A percentile compares a stretch with the other conserved stretches of the same genome.
phyloP scores from a whole-genome alignment of 2,329 filamentous ascomycete genomes.

The Cladosporium sp. region DNA sequence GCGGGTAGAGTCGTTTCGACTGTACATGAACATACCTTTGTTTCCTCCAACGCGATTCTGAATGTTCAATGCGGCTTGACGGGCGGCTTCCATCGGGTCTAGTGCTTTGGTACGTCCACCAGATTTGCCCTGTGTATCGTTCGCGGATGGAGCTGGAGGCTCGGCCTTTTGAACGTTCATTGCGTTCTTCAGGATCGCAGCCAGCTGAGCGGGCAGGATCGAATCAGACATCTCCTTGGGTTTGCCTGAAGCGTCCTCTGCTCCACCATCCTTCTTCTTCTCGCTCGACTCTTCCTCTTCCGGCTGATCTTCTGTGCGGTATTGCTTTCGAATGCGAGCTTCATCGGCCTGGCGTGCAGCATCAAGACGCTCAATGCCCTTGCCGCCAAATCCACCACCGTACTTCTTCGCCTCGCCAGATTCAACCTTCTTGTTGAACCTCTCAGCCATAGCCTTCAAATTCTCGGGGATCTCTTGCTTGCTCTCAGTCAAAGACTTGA shows the following conservation, averaged over 20 bases:
- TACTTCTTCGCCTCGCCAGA: conserved; percentile 80
- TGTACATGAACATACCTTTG: conserved; percentile 50
- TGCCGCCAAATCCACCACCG: conserved; percentile 86
- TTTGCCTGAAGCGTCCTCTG: conserved; percentile 12
- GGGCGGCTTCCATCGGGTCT: conserved; percentile 48
- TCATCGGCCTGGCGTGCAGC: conserved; percentile 84
- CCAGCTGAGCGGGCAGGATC: conserved; percentile 15
- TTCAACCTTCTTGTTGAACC: conserved; percentile 86
- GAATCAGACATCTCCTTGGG: not conserved
- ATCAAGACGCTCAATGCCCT: conserved; percentile 86
- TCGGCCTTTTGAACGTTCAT: conserved; percentile 71
- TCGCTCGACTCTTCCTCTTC: conserved; percentile 68
- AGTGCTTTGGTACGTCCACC: conserved; percentile 16
- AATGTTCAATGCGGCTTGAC: conserved; percentile 85
- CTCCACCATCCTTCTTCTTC: conserved; percentile 47
- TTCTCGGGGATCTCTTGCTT: conserved; percentile 74
- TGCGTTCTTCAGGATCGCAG: conserved; percentile 54
- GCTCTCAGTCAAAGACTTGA: conserved; percentile 88
- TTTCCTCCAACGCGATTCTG: conserved; percentile 77
- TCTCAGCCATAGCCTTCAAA: conserved; percentile 55
- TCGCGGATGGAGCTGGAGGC: conserved; percentile 46
- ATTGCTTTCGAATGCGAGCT: conserved; percentile 78
- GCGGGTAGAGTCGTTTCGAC: not conserved
- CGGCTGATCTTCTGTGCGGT: conserved; percentile 71
- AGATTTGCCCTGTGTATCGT: conserved; percentile 33